Evolutionary conservation across 139 green algal genomes (phyloP).

Genomic region (Micromonas commoda): DNA sequence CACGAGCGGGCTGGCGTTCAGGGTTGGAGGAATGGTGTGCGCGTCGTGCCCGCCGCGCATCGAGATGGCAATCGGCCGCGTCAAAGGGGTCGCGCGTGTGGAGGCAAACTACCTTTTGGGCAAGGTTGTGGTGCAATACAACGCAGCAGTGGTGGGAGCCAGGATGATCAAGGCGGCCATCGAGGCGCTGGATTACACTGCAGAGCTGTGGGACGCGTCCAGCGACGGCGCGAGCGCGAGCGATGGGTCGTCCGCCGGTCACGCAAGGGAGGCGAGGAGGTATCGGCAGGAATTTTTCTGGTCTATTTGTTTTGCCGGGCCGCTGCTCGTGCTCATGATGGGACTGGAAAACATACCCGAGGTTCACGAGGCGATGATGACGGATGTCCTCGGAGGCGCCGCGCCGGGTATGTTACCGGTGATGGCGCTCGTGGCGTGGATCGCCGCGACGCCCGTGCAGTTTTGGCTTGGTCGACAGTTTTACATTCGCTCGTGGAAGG

Average conservation of each 20-base stretch:
- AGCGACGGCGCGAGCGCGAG: background rate
- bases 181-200: background rate
- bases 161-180: slow-evolving; percentile 2
- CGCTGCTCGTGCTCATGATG: slow-evolving; percentile 73
- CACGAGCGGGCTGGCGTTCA: background rate
- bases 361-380: slow-evolving; percentile 45
- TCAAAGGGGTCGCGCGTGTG: background rate
- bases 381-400: slow-evolving; percentile 56
- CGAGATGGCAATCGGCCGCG: background rate
- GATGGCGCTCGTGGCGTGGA: slow-evolving; percentile 4
- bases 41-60: slow-evolving; percentile 17
- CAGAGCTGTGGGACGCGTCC: slow-evolving; percentile 9
- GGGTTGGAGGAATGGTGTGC: slow-evolving; percentile 22
- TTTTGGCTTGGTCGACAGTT: slow-evolving; percentile 88
- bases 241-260: background rate
- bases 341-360: slow-evolving; percentile 43
- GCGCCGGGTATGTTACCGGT: slow-evolving; percentile 41
- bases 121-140: slow-evolving; percentile 5
- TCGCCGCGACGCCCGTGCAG: slow-evolving; percentile 79
- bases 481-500: slow-evolving; percentile 69
- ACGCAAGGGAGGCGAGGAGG: background rate
- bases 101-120: background rate
- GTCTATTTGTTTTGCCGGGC: slow-evolving; percentile 74
- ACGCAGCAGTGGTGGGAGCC: background rate
- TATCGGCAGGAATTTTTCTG: slow-evolving; percentile 58